Evolutionary conservation across 1,284 basidiomycete genomes (phyloP).

Genomic region (Fomitopsis schrenkii): DNA sequence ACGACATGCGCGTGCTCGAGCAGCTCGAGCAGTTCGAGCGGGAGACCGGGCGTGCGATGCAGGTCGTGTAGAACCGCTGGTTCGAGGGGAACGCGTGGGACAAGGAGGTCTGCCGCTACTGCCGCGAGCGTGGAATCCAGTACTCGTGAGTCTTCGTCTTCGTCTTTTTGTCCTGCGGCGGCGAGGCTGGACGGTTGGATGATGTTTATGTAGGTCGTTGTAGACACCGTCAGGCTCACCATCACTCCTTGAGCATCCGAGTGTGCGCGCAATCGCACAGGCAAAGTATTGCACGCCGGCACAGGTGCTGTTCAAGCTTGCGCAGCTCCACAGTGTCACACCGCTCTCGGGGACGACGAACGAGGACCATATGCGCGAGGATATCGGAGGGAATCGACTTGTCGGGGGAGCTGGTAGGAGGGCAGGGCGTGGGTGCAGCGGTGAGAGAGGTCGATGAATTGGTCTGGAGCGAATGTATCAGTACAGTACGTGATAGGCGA

Average conservation of each 20-base stretch:
- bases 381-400: slow-evolving; percentile 34
- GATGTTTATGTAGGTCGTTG: slow-evolving; percentile 54
- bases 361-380: slow-evolving; percentile 55
- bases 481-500: too few species aligned
- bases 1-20: slow-evolving; percentile 55
- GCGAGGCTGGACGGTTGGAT: neutral
- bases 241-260: slow-evolving; percentile 47
- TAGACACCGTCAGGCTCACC: slow-evolving; percentile 84
- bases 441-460: neutral
- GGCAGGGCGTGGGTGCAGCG: neutral
- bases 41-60: slow-evolving; percentile 45
- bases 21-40: slow-evolving; percentile 49
- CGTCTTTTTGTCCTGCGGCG: slow-evolving; percentile 6
- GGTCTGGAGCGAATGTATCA: neutral
- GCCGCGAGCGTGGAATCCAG: slow-evolving; percentile 51
- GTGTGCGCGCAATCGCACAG: slow-evolving; percentile 42
- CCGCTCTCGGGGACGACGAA: slow-evolving; percentile 69
- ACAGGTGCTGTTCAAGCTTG: slow-evolving; percentile 65
- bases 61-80: slow-evolving; percentile 82
- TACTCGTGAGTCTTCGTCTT: slow-evolving; percentile 59
- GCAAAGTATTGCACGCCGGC: slow-evolving; percentile 51
- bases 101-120: slow-evolving; percentile 51
- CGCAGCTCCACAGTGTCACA: slow-evolving; percentile 54
- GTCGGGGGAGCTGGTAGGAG: slow-evolving; percentile 21
- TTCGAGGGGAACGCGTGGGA: slow-evolving; percentile 79